Evolutionary conservation across 306 rosid genomes (phyloP), one percentile per base, ranked within the genome.

Genomic region (Cicer cuneatum): DNA sequence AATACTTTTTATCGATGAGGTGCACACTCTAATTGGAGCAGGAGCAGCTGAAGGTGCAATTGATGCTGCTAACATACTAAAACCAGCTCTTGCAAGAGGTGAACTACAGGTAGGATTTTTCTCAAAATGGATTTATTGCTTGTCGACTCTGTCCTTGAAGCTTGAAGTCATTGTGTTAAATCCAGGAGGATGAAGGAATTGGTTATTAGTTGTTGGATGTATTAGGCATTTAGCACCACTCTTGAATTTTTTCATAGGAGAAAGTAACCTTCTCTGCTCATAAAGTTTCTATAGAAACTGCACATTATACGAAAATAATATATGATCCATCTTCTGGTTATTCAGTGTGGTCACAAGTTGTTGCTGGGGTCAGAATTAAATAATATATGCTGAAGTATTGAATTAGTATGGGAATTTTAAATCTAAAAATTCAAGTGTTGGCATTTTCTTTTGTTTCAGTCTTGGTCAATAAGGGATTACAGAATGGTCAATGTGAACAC

Each of bases 41-140:
- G 98, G 98, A 75, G 98, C 98, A 43, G 98, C 98, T 7, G 98
- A 91, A 87, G 98, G 98, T 71, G 98, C 98, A 38, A 94, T 94
- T 80, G 98, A 94, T 81, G 98, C 98, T 35, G 97, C 97, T 75
- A 94, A 94, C 83, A 94, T 94, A 66, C 85, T 94, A 63, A 94
- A 92, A 77, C 99, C 99, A 29, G 97, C 99, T 58, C 97, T 94
- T 71, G 97, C 99, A 10, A 88, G 99, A 82, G 99, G 99, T 78
- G 99, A 91, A 94, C 88, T 94, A 78, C 97, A 94, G 99, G 99
- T 93, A 85, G 41, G 56, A 57, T 73, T 81, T 16, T 18, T 5
- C 48, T 42, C 49, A 54, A 45, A 57, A 65, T 69, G 24, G 37
- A 45, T 75, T 69, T 57, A n/a, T 61, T 56, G 70, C 40, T 7